Conservation (phyloP, 2,329 filamentous ascomycete species). For the Fusarium continuum region DNA sequence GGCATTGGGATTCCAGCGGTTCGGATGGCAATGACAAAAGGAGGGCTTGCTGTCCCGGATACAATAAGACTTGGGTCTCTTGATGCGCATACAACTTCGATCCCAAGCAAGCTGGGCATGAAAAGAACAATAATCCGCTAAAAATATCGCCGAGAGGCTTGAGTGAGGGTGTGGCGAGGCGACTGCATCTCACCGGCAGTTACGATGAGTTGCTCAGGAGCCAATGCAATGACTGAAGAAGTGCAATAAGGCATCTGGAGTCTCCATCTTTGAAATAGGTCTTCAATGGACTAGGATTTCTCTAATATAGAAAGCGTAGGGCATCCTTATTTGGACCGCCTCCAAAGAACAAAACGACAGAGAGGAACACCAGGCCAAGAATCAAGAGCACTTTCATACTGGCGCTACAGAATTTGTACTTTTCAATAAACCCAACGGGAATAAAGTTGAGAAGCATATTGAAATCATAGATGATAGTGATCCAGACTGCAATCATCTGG, state of each 20-base stretch:
- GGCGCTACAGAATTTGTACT: background rate
- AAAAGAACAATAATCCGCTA: slow-evolving; percentile 54
- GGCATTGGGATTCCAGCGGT: background rate
- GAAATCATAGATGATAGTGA: background rate
- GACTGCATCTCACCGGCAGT: slow-evolving; percentile 44
- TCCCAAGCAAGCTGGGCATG: slow-evolving; percentile 33
- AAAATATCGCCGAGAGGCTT: slow-evolving; percentile 39
- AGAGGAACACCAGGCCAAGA: background rate
- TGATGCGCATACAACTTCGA: background rate
- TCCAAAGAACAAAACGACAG: background rate
- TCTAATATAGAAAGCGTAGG: background rate
- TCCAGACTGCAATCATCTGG: background rate
- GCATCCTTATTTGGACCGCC: background rate
- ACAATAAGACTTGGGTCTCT: background rate
- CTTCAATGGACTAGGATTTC: background rate
- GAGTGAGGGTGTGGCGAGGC: slow-evolving; percentile 44
- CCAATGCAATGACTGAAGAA: slow-evolving; percentile 58
- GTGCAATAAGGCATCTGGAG: slow-evolving; percentile 15
- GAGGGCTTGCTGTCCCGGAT: background rate
- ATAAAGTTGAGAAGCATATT: background rate
- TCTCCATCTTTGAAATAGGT: background rate
- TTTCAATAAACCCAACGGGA: background rate
- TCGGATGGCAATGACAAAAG: background rate
- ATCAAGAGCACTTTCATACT: background rate
- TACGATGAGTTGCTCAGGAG: slow-evolving; percentile 42